Base-by-base conservation (phyloP, 2,329 filamentous ascomycete species). In the Epichloe aotearoae region DNA sequence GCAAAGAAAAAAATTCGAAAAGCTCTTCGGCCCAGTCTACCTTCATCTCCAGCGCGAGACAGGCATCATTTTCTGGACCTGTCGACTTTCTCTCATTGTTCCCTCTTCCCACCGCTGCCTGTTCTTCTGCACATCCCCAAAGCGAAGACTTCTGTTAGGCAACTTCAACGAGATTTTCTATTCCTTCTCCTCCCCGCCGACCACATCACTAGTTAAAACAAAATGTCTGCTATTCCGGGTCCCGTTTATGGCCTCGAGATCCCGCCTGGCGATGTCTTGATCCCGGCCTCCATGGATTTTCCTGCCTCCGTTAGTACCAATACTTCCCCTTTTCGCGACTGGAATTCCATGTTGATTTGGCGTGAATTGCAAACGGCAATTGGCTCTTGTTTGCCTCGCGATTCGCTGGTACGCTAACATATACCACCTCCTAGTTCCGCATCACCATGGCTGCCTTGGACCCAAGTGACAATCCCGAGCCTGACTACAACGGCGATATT, bases 361-460 rank as follows among this genome's bases (percentile, higher is more conserved):
- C 17, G 39, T 37, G 15, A 20, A 49, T 48, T 40, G 23, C 15
- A 6, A 7, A 23, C 8, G 14, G 8, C 33, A 17, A 38, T 42
- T 23, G 44, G 7, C 19, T 37, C 42, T 46, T n/a, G 37, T 11
- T 45, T 23, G 37, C 20, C 36, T 3, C 14, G 8, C 20, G 17
- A 34, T 4, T 36, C 38, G 26, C 19, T 38, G 26, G 5, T 46
- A 36, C 55, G 54, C 65, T 69, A 56, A 71, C 55, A 57, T 36
- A n/a, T 4, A 33, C 42, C 48, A 46, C 46, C 36, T 50, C 40
- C 30, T 62, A 95, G 90, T 94, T 96, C 73, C 88, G 88, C 67
- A 88, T 98, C 65, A 97, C 90, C 63, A 98, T 98, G 93, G 93
- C 94, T 62, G 93, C 93, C 58, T 84, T 98, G 67, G 91, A 98